These are phyloP conservation scores for Venturiaceae sp. DNA, from an alignment of 2,329 filamentous ascomycete genomes.

Conservation along the genomic window DNA sequence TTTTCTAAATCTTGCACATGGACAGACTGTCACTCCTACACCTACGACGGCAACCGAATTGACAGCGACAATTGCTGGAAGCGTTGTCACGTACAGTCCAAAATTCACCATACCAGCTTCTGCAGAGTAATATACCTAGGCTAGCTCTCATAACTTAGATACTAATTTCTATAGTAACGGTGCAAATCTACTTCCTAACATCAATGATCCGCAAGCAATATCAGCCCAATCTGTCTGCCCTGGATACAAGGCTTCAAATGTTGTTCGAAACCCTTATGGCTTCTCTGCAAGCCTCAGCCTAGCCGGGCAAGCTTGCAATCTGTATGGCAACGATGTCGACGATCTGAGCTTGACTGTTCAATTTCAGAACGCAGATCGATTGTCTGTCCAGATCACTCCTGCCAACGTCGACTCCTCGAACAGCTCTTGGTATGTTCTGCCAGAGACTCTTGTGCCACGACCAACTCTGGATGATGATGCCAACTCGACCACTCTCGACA, in stretches of 20 bases:
- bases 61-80: conserved; percentile 4
- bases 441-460: conserved; percentile 51
- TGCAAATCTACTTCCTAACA: conserved; percentile 43
- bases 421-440: conserved; percentile 56
- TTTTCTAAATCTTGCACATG: neutral
- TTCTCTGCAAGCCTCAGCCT: conserved; percentile 43
- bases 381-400: conserved; percentile 63
- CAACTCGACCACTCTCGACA: conserved; percentile 26
- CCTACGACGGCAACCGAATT: neutral
- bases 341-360: conserved; percentile 57
- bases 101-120: conserved; percentile 26
- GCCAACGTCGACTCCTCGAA: conserved; percentile 54
- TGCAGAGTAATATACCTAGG: too few species aligned
- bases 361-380: conserved; percentile 53
- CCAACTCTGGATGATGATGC: conserved; percentile 38
- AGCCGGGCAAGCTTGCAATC: conserved; percentile 52
- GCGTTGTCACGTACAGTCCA: conserved; percentile 4
- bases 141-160: too few species aligned
- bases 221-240: conserved; percentile 55
- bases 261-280: conserved; percentile 35
- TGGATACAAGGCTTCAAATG: conserved; percentile 45
- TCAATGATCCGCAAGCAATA: conserved; percentile 52
- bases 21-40: conserved; percentile 1
- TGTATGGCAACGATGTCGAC: conserved; percentile 67
- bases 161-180: conserved; percentile 6